Conservation (phyloP, 306 rosid species). For the Sicyos edulis region DNA sequence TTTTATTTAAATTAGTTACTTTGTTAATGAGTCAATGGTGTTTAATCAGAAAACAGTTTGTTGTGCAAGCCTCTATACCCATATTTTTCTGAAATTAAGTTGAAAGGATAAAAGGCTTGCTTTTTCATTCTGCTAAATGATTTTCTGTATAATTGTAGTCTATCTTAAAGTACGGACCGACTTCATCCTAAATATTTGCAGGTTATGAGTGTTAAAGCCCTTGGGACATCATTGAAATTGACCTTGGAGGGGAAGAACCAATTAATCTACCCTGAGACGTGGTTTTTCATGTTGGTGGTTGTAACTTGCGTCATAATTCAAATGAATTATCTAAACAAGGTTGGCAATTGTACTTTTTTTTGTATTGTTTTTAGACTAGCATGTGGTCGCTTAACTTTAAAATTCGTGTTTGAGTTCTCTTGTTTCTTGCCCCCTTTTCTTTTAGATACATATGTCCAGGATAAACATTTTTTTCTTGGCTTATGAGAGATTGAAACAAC, state of each 20-base stretch:
- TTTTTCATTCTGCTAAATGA: slow-evolving; percentile 8
- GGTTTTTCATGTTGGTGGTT: slow-evolving; percentile 79
- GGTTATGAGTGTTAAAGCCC: slow-evolving; percentile 97
- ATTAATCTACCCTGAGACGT: slow-evolving; percentile 57
- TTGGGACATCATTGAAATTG: slow-evolving; percentile 78
- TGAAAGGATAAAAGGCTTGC: not conserved
- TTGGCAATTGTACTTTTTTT: slow-evolving; percentile 23
- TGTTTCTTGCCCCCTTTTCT: not conserved
- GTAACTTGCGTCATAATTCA: slow-evolving; percentile 60
- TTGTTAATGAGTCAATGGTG: not conserved
- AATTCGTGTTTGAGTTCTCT: not conserved
- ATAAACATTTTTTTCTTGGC: not conserved
- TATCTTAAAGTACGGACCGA: not conserved
- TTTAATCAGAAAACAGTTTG: not conserved
- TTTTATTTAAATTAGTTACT: not conserved
- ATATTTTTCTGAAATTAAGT: not conserved
- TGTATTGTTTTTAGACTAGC: not conserved
- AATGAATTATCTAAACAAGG: slow-evolving; percentile 89
- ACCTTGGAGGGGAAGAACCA: slow-evolving; percentile 87
- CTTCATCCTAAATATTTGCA: slow-evolving; percentile 27
- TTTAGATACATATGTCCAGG: not conserved
- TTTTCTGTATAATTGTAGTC: not conserved
- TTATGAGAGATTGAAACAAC: not conserved
- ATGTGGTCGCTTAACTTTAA: not conserved
- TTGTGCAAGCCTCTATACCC: not conserved